phyloP scores from a whole-genome alignment of 305 asterid genomes.

The Fraxinus paxiana region DNA sequence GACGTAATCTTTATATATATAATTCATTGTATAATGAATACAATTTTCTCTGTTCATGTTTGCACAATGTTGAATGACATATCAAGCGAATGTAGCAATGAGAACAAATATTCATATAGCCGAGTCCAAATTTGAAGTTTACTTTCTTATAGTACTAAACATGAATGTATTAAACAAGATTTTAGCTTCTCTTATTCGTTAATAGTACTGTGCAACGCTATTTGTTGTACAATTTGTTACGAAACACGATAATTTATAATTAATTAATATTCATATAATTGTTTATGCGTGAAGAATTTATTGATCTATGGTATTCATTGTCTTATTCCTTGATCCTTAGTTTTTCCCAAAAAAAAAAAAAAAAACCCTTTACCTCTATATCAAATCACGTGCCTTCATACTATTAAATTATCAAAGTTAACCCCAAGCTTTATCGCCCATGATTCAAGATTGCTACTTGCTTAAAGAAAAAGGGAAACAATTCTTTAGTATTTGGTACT shows the following conservation, averaged over 20 bases:
- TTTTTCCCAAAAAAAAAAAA: background rate
- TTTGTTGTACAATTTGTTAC: background rate
- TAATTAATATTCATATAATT: background rate
- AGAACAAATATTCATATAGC: background rate
- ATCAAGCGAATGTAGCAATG: background rate
- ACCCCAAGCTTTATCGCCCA: background rate
- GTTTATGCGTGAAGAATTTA: background rate
- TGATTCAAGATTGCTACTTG: background rate
- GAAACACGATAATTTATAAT: background rate
- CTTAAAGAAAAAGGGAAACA: background rate
- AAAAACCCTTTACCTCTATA: background rate
- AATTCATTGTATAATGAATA: background rate
- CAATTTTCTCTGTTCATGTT: background rate
- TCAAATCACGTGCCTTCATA: background rate
- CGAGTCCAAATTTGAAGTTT: background rate
- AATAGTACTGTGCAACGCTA: background rate
- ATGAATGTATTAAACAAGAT: background rate
- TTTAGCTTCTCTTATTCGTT: background rate
- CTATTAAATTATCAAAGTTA: background rate
- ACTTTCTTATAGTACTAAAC: background rate
- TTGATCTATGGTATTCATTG: background rate
- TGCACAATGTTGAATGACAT: background rate
- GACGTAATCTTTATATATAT: background rate
- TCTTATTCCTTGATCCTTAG: background rate
- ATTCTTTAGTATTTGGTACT: background rate